Evolutionary conservation across 306 rosid species (phyloP).

Genomic region (Castanopsis chinensis): DNA sequence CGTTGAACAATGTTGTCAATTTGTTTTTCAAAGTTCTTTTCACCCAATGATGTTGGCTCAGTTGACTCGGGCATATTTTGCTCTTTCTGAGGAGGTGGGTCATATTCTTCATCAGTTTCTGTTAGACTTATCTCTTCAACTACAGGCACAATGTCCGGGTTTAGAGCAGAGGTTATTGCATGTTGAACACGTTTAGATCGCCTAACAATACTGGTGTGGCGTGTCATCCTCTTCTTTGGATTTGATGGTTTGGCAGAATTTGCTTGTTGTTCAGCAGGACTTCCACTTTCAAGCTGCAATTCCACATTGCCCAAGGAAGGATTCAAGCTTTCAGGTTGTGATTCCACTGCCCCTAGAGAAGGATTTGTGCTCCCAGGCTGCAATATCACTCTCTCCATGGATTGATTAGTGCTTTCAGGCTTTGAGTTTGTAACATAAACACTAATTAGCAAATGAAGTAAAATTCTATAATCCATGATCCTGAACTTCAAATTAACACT

Average conservation of each 20-base stretch:
- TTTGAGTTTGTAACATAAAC: not conserved
- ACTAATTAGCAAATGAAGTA: not conserved
- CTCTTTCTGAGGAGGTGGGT: slow-evolving; percentile 24
- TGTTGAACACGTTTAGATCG: slow-evolving; percentile 56
- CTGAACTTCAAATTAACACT: not conserved
- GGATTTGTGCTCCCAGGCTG: not conserved
- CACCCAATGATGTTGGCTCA: slow-evolving; percentile 16
- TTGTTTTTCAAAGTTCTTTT: slow-evolving; percentile 41
- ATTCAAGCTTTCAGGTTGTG: slow-evolving; percentile 3
- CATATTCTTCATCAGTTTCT: slow-evolving; percentile 41
- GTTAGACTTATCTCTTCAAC: slow-evolving; percentile 26
- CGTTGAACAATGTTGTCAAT: slow-evolving; percentile 34
- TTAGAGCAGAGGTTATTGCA: not conserved
- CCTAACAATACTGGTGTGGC: slow-evolving; percentile 23
- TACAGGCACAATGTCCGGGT: slow-evolving; percentile 11
- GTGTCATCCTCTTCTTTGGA: slow-evolving; percentile 25
- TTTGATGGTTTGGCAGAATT: slow-evolving; percentile 13
- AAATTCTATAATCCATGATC: not conserved
- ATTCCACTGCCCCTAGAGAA: not conserved
- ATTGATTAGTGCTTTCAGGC: not conserved
- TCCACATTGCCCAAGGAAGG: slow-evolving; percentile 22
- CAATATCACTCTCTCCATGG: not conserved
- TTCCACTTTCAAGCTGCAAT: slow-evolving; percentile 4
- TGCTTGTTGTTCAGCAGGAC: slow-evolving; percentile 13
- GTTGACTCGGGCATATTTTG: slow-evolving; percentile 23